Percentiles rank a stretch among this genome's conserved stretches.
Evolutionary conservation across 2,329 filamentous ascomycete species (phyloP).

Genomic region (Fusarium napiforme): DNA sequence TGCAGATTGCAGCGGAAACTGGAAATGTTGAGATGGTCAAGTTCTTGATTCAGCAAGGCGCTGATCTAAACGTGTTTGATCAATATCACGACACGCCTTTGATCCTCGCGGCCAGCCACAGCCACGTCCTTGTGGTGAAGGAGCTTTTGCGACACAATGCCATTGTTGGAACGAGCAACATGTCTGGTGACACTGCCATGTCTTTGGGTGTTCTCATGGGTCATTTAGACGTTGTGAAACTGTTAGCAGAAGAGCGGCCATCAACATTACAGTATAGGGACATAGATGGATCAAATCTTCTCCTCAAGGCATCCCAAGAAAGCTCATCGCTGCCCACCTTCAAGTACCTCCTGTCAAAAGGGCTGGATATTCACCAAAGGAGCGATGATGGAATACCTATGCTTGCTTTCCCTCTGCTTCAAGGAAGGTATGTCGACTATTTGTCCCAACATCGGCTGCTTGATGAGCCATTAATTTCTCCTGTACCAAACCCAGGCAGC

Average conservation of each 20-base stretch:
- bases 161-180: neutral
- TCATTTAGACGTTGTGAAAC: neutral
- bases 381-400: neutral
- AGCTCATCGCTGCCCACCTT: neutral
- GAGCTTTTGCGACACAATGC: neutral
- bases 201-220: neutral
- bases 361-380: neutral
- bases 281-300: neutral
- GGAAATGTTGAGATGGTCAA: neutral
- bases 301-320: neutral
- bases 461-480: accelerated
- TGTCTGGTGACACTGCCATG: neutral
- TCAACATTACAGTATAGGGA: neutral
- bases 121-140: neutral
- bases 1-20: neutral
- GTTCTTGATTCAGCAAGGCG: neutral
- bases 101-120: neutral
- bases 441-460: neutral
- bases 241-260: neutral
- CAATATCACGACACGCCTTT: neutral
- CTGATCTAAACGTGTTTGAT: neutral
- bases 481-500: accelerated
- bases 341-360: neutral
- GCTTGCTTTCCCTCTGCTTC: neutral
- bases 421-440: accelerated